phyloP scores from a whole-genome alignment of 2,329 filamentous ascomycete species.

The Colletotrichum trifolii region DNA sequence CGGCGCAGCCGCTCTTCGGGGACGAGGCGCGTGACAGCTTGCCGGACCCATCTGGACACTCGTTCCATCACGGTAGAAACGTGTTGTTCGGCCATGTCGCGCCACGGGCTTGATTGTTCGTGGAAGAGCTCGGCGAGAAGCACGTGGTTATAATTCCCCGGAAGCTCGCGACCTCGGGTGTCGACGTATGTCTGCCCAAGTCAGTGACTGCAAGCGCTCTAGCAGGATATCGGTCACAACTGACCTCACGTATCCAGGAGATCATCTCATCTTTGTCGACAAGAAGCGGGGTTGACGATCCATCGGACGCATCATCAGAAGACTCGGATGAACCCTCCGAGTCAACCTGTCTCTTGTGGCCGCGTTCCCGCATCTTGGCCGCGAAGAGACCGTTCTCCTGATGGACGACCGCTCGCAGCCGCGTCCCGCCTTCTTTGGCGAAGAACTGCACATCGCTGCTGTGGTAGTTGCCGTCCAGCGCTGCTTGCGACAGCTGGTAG shows the following conservation, averaged over 20 bases:
- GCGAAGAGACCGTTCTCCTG: conserved; percentile 60
- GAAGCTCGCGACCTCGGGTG: conserved; percentile 59
- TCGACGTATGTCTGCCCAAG: background rate
- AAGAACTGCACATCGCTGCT: conserved; percentile 59
- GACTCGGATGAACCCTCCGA: background rate
- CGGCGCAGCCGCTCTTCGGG: conserved; percentile 13
- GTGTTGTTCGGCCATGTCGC: conserved; percentile 2
- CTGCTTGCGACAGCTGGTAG: conserved; percentile 55
- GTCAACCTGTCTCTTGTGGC: conserved; percentile 52
- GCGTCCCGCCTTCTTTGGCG: conserved; percentile 51
- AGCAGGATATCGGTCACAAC: background rate
- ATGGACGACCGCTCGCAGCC: conserved; percentile 66
- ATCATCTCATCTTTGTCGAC: conserved; percentile 13
- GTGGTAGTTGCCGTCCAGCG: conserved; percentile 62
- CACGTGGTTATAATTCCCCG: conserved; percentile 69
- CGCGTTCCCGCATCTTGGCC: conserved; percentile 51
- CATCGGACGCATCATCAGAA: conserved; percentile 31
- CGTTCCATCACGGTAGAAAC: background rate
- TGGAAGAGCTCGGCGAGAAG: conserved; percentile 69
- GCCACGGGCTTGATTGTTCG: conserved; percentile 68
- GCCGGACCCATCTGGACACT: conserved; percentile 7
- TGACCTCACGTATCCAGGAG: background rate
- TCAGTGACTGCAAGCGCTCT: conserved; percentile 45
- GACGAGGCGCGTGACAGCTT: background rate
- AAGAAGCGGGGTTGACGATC: conserved; percentile 35